Conservation (phyloP, 148 eudicot species). For the Diospyros kaki region DNA sequence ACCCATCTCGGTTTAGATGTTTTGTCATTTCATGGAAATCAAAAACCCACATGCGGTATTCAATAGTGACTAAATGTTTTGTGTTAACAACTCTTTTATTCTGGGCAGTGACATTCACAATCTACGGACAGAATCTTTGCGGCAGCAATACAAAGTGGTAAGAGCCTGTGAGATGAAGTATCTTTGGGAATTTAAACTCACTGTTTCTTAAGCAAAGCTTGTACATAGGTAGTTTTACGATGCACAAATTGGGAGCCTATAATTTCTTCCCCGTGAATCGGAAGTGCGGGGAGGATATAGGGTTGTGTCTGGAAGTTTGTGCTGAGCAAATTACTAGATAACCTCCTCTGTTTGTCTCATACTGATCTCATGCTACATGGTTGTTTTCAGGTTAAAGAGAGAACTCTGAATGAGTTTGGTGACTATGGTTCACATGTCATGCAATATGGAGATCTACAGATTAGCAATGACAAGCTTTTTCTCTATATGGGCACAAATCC, state of each 20-base stretch:
- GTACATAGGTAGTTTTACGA: no score
- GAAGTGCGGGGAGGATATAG: background rate
- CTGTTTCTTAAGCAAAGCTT: no score
- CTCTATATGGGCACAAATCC: slow-evolving; percentile 82
- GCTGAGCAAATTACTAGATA: background rate
- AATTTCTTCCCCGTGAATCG: background rate
- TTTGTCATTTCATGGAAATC: no score
- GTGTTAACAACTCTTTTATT: background rate
- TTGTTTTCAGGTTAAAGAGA: slow-evolving; percentile 63
- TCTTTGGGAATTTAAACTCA: background rate
- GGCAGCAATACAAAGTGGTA: slow-evolving; percentile 65
- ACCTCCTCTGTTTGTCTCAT: background rate
- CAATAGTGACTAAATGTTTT: no score
- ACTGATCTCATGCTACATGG: background rate
- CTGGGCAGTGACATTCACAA: slow-evolving; percentile 68
- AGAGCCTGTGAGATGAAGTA: slow-evolving; percentile 13
- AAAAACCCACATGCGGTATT: no score
- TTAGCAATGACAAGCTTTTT: slow-evolving; percentile 50
- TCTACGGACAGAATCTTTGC: slow-evolving; percentile 65
- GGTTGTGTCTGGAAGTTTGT: background rate
- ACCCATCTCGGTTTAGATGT: no score
- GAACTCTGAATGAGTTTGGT: slow-evolving; percentile 56
- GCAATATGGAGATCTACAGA: slow-evolving; percentile 73
- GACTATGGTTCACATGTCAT: slow-evolving; percentile 83
- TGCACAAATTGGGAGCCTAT: background rate